Base-by-base conservation (phyloP, 768 basidiomycete species). In the Macrolepiota dolichaula region DNA sequence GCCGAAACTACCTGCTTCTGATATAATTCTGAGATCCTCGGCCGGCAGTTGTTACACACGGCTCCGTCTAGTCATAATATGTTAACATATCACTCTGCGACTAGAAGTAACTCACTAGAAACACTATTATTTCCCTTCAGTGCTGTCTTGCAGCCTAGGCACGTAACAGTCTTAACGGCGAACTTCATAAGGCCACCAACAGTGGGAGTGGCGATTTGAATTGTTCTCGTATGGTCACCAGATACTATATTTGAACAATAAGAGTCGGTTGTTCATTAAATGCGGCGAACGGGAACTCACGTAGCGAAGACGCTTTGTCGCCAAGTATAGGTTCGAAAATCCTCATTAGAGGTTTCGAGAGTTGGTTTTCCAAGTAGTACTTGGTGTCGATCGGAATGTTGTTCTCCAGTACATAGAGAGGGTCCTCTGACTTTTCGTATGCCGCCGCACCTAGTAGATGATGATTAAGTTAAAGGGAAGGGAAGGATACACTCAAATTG, bases 101-200 rank as follows among this genome's bases (percentile, higher is more conserved):
- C 15, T 5, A 22, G 51, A 7, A 4, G 49, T 50, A 27, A 73
- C 85, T 61, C 59, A 90, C 92, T 84, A 66, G 82, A 71, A 51
- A 87, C 77, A 69, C 92, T 92, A 69, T 96, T 94, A 67, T 82
- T 90, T 3, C 83, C 74, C 49, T 85, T 81, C 62, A 99, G 70
- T 9, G 94, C 88, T 0, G 96, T 96, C 74, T 95, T 96, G 76
- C 97, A 99, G 0, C 96, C 93, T 51, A 99, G 78, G 69, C 97
- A 99, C 1, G 94, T 99, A 2, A 91, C 85, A 0, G 92, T 96
- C 76, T 95, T 96, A 29, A 98, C 94, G 0, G 96, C 95, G 68
- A 98, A 99, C 72, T 96, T 98, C 97, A 99, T 99, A 56, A 99
- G 74, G 25, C 97, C 97, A 17, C 97, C 97, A 10, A 94, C 85